Conservation (phyloP, 2,329 filamentous ascomycete genomes). For the Chrysosporium keratinophilum region DNA sequence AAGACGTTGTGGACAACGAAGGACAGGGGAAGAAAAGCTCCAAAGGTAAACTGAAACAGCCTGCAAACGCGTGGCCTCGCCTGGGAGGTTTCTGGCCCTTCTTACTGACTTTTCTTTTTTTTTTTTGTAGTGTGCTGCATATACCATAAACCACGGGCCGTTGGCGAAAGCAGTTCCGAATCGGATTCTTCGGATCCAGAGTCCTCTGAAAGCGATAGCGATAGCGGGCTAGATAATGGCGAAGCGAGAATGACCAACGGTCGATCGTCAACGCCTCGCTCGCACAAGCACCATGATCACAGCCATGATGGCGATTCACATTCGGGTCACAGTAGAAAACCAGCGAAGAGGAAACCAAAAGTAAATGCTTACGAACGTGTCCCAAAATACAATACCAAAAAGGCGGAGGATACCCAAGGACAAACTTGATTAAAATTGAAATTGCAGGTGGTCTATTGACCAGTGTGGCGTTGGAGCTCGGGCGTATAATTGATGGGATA, state of each 20-base stretch:
- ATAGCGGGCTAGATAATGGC: constrained; percentile 26
- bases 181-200: constrained; percentile 44
- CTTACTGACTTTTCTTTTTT: background rate
- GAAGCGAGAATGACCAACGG: constrained; percentile 18
- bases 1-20: constrained; percentile 91
- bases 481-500: background rate
- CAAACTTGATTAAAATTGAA: background rate
- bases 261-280: constrained; percentile 6
- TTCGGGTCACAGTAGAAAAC: constrained; percentile 15
- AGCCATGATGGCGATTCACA: constrained; percentile 11
- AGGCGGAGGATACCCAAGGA: background rate
- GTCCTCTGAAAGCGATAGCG: constrained; percentile 42
- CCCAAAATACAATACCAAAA: constrained; percentile 23
- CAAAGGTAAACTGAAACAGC: constrained; percentile 55
- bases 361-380: constrained; percentile 42
- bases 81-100: background rate
- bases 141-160: constrained; percentile 74
- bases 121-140: constrained; percentile 82
- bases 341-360: constrained; percentile 20
- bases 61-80: background rate
- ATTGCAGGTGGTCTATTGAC: background rate
- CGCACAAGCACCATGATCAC: constrained; percentile 16
- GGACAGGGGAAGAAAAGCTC: constrained; percentile 86
- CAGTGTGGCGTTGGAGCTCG: background rate
- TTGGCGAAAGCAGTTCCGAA: constrained; percentile 67